Base-by-base conservation (phyloP, 495 filamentous ascomycete species). In the Penicillium cinerascens region DNA sequence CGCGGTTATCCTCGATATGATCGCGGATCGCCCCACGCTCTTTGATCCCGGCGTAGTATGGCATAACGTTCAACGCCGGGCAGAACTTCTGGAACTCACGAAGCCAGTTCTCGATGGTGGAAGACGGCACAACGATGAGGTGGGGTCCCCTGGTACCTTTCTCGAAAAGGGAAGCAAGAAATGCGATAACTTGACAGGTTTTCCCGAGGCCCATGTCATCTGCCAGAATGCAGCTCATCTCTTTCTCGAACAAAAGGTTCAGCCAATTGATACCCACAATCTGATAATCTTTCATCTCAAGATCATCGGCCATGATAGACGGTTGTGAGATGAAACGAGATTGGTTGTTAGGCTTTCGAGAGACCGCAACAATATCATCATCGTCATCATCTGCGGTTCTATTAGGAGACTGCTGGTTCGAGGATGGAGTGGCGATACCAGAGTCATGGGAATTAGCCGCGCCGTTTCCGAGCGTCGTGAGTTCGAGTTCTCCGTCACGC, bases 141-240 rank as follows among this genome's bases (percentile, higher is more conserved):
- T 95, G 92, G 26, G 91, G 89, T 46, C 91, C 91, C 42, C 78
- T 80, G 13, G 83, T 71, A 1, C 77, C 78, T 21, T 73, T 82
- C 56, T 90, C 82, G 13, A 84, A 81, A 6, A 98, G 74, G 56
- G 96, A 87, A 4, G 91, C 85, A 20, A 98, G 78, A 65, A 97
- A 92, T 0, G 91, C 82, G 56, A 98, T 96, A 47, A 98, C 91
- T 61, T 97, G 92, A 58, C 91, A 96, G 0, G 93, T 98, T 75
- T 98, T 98, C 10, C 93, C 93, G 8, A 97, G 78, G 39, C 93
- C 93, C 93, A 98, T 98, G 57, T 98, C 93, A 65, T 98, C 93
- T 0, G 93, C 95, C 15, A 98, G 75, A 54, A 98, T 97, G 41
- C 91, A 87, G 49, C 87, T 90, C 49, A 92, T 72, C 20, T 84